A percentile compares a stretch with the other conserved stretches of the same genome.
Evolutionary conservation across 2,329 filamentous ascomycete species (phyloP).

Genomic region (Diaporthe ilicicola): DNA sequence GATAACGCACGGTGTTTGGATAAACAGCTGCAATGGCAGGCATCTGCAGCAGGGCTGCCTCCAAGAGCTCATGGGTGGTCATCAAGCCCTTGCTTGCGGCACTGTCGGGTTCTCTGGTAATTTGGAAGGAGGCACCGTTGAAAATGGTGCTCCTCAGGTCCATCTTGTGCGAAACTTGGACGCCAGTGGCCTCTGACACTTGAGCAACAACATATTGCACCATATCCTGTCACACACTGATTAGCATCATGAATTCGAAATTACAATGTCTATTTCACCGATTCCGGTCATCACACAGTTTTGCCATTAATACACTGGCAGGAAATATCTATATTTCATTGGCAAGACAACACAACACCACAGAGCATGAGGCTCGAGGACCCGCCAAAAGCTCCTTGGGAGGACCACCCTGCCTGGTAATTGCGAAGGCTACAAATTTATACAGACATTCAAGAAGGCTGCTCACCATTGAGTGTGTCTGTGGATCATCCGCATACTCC

Average conservation of each 20-base stretch:
- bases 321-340: neutral
- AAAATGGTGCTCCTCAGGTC: constrained; percentile 20
- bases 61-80: constrained; percentile 7
- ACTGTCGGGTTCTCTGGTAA: neutral
- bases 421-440: too few species aligned
- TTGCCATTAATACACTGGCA: neutral
- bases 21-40: constrained; percentile 24
- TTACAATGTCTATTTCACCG: neutral
- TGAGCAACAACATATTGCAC: constrained; percentile 4
- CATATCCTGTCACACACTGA: neutral
- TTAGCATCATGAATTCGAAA: neutral
- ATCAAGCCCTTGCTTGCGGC: neutral
- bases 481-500: constrained; percentile 18
- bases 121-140: constrained; percentile 19
- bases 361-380: neutral
- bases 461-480: constrained; percentile 6
- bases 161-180: constrained; percentile 20
- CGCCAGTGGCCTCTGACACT: constrained; percentile 8
- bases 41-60: constrained; percentile 18
- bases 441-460: neutral
- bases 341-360: neutral
- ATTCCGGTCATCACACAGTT: neutral
- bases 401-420: neutral
- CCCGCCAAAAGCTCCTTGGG: neutral
- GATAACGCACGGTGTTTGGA: constrained; percentile 17